Base-by-base conservation (phyloP, 352 stramenopile species). In the Globisporangium cederbergense region DNA sequence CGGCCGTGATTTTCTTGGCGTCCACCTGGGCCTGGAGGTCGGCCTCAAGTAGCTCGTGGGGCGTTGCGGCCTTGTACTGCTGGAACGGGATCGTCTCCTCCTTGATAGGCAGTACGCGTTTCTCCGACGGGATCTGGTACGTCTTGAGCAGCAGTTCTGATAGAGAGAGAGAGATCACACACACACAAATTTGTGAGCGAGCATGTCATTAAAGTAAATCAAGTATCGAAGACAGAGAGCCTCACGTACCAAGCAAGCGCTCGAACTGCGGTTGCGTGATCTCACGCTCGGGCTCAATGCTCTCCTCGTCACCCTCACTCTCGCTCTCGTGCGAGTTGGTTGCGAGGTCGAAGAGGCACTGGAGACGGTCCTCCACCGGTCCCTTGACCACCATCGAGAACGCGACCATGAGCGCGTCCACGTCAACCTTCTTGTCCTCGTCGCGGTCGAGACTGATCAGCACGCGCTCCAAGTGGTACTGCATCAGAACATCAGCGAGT, bases 361-460 rank as follows among this genome's bases (percentile, higher is more conserved):
- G 60, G 53, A 95, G 69, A 20, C 86, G 82, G 34, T 95, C 83
- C 47, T 92, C 79, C 22, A 88, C 78, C 0, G 65, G 70, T 4
- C 86, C 86, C 59, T 95, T 93, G 36, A 95, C 78, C 2, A 83
- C 81, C 82, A 95, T 83, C 30, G 86, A 91, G 67, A 95, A 93
- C 47, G 86, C 86, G 18, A 92, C 83, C 56, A 95, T 65, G 50
- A 91, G 72, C 49, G 83, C 78, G 52, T 95, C 82, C 30, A 92
- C 70, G 54, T 91, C 76, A 49, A 65, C 67, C 68, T 89, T 90
- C 55, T 83, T 71, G 38, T 87, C 64, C 6, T 45, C 65, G 45
- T 91, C 79, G 58, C 75, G 76, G 38, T 77, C 55, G 6, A 95
- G 72, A 70, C 83, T 90, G 70, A 90, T 52, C 46, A 93, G 65